Base-by-base conservation (phyloP, 106 monocot species). In the Platanthera zijinensis region DNA sequence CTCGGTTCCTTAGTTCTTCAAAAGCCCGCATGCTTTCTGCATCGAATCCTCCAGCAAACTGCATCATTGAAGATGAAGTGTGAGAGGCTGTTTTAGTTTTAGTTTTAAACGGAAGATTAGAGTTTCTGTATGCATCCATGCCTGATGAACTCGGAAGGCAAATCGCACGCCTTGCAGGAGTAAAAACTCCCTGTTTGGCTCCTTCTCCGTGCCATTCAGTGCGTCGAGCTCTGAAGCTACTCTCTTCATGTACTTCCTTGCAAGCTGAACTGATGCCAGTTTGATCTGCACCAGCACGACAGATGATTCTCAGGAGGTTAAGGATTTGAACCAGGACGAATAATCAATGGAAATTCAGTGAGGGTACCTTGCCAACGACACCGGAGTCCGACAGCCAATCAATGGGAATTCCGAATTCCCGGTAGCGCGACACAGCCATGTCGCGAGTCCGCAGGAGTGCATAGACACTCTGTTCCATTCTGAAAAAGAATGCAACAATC, bases 11-110 rank as follows among this genome's bases (percentile, higher is more conserved):
- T 13, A 95, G 61, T 78, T 95, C 95, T 86, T 95, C 95, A 50
- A 95, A 95, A 76, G 92, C 92, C 52, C 68, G 73, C 95, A 95
- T 95, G 53, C 89, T 95, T 46, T 95, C 92, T 1, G 88, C 86
- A 71, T 95, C 95, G 53, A 95, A 95, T 2, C 95, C 95, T 52
- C 95, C 95, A 4, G 95, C 92, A 90, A 95, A 95, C 95, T 95
- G 83, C 11, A 70, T 12, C 6, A 15, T 17, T 48, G 0, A 70
- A 48, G 54, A 48, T 25, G 14, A 53, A 39, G 25, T 30, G 30
- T 12, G 12, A 67, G 11, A 11, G 11, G 10, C 1, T 21, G 10
- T 66, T 25, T 30, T 30, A 3, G 9, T 39, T 25, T 11, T 12
- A 67, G 11, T 67, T 67, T 30, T 8, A 67, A 30, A 10, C 46